These are phyloP conservation scores for Mortierella sp. DNA, from an alignment of 371 early-diverging fungal species.

Conservation along the genomic window DNA sequence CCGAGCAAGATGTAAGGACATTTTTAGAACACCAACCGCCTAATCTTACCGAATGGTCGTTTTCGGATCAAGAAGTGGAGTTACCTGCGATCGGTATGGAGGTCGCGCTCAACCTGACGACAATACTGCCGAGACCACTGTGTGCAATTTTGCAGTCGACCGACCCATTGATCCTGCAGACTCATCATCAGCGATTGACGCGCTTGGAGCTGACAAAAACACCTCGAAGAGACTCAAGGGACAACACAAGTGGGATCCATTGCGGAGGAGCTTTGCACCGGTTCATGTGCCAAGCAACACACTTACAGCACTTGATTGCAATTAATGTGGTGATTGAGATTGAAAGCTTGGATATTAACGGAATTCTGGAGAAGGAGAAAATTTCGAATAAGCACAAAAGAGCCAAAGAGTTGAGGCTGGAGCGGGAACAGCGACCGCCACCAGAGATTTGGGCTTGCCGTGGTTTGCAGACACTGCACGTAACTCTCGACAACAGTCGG, in stretches of 20 bases:
- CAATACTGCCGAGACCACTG: no score
- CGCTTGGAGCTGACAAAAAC: neutral
- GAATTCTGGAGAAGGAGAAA: neutral
- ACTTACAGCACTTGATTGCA: constrained; percentile 7
- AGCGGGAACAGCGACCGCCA: no score
- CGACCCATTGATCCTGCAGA: neutral
- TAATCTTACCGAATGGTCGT: neutral
- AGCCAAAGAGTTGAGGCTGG: no score
- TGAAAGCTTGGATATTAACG: constrained; percentile 5
- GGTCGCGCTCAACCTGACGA: no score
- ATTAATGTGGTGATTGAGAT: constrained; percentile 10
- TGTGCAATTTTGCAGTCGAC: neutral
- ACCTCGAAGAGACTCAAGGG: neutral
- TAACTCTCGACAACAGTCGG: no score
- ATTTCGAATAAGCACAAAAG: no score
- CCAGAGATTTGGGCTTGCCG: no score
- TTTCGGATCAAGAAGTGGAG: neutral
- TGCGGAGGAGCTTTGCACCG: constrained; percentile 8
- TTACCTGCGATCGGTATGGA: no score
- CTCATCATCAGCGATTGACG: constrained; percentile 8
- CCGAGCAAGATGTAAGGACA: neutral
- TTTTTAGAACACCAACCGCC: neutral
- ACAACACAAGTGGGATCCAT: neutral
- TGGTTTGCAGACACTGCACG: no score
- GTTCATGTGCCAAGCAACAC: constrained; percentile 4